Base-by-base conservation (phyloP, 2,329 filamentous ascomycete species). In the Trichoderma lentiforme region DNA sequence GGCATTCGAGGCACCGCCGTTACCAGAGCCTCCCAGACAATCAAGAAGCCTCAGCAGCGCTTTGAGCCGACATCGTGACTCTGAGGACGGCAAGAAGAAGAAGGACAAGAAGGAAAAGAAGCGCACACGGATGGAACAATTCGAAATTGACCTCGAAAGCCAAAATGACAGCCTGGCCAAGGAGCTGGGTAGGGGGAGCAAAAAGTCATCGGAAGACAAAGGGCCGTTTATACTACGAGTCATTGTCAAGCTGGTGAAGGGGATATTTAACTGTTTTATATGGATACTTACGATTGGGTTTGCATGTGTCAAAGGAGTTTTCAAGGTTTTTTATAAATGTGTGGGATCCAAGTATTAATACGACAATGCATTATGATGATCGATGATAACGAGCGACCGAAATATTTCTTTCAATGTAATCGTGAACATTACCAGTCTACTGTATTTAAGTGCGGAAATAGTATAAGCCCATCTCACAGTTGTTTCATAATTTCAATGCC, bases 111-210 rank as follows among this genome's bases (percentile, higher is more conserved):
- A 73, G 26, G 36, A 79, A 39, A 77, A 78, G 72, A 77, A 76
- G 75, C 78, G 79, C 70, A 79, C 79, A 43, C 84, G 83, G 74
- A 84, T 88, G 77, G 87, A 90, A 74, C 85, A 87, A 75, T 87
- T 90, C 71, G 89, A 83, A 78, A 81, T 91, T 47, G 89, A 91
- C 74, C 78, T 91, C 6, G 89, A 91, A 80, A 91, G 89, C 77
- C 89, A 91, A 79, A 82, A 83, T 68, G 86, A 84, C 74, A 86
- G 82, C 74, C 72, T 80, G 30, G 77, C 77, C 53, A 83, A 80
- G 73, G 64, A 67, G n/a, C 72, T 80, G 28, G 77, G 77, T 43
- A 83, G 80, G 73, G 64, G 67, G n/a, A 78, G 82, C 53, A 82
- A 82, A 74, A 77, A 80, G 12, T 80, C 83, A 64, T 84, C 82